Evolutionary conservation across 1,139 yeast species (phyloP).

Genomic region (Casaregolazyma lundiana): DNA sequence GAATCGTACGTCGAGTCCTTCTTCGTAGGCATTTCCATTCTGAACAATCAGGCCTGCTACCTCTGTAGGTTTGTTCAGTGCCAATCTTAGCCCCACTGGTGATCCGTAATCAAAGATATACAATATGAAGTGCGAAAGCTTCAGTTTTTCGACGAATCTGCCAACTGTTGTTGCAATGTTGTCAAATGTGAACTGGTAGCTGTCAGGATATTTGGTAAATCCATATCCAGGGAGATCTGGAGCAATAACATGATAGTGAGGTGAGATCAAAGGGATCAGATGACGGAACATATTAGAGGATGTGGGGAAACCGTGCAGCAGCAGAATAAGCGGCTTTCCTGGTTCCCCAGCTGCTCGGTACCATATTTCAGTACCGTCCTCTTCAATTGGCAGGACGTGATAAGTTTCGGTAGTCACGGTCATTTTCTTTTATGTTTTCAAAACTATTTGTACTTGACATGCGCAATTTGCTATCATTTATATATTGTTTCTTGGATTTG

Average conservation of each 20-base stretch:
- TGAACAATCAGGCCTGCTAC: slow-evolving; percentile 37
- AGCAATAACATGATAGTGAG: slow-evolving; percentile 39
- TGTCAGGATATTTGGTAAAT: slow-evolving; percentile 33
- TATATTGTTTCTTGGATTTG: not conserved
- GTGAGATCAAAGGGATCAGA: slow-evolving; percentile 37
- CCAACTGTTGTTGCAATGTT: slow-evolving; percentile 35
- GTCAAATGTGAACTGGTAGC: slow-evolving; percentile 34
- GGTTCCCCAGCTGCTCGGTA: slow-evolving; percentile 39
- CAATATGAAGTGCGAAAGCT: slow-evolving; percentile 32
- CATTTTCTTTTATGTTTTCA: not conserved
- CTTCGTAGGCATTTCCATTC: slow-evolving; percentile 44
- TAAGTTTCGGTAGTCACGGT: slow-evolving; percentile 2
- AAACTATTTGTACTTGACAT: too few relatives aligned
- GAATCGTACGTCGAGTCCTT: slow-evolving; percentile 36
- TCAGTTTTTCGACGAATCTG: slow-evolving; percentile 31
- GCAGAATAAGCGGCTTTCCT: slow-evolving; percentile 33
- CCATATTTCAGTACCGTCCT: slow-evolving; percentile 30
- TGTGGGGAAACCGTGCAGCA: slow-evolving; percentile 44
- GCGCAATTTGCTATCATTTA: too few relatives aligned
- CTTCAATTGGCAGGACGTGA: slow-evolving; percentile 6
- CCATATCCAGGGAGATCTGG: slow-evolving; percentile 47
- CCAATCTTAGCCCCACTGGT: slow-evolving; percentile 40
- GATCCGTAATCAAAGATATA: slow-evolving; percentile 45
- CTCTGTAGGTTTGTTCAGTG: slow-evolving; percentile 32
- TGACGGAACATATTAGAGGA: slow-evolving; percentile 40